Base-by-base conservation (phyloP, 306 rosid species). In the Vigna angularis region DNA sequence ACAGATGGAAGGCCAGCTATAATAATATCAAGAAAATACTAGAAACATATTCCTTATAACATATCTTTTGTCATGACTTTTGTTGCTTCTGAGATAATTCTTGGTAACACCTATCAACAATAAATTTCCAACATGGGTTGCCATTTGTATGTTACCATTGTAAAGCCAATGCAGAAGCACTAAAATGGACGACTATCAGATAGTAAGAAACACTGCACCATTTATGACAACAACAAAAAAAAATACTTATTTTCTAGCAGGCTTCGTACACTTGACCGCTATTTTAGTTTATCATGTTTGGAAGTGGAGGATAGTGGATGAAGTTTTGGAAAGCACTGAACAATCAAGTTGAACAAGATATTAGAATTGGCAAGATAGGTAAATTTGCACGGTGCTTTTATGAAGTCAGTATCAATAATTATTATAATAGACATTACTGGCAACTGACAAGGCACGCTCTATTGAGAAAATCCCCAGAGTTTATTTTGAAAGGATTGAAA, bases 211-310 rank as follows among this genome's bases (percentile, higher is more conserved):
- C 40, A 38, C 73, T 66, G 9, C 44, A 50, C 51, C 72, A 34
- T 38, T 18, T 14, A 30, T 63, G 50, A 30, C 62, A 24, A 24
- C 30, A 40, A 13, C 26, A 30, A 51, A 30, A 32, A 30, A 51
- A 30, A n/a, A 68, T 16, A 68, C 48, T 24, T 45, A 6, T 61
- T 48, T 16, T 32, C 59, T 58, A 63, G 36, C 15, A 50, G 34
- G 12, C 10, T 49, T 15, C 47, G 9, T 40, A 30, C 61, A 71
- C 7, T 55, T 13, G 57, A 45, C 70, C 47, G 5, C 42, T 74
- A 52, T 66, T 22, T 47, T 58, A 74, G 16, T 36, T 67, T 36
- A 66, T n/a, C 45, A 57, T 74, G 40, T 55, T 76, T 26, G 52
- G 17, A 50, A 24, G 28, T 24, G 26, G 26, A 24, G 26, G 26